Base-by-base conservation (phyloP, 805 yeast species). In the Metschnikowia colocasiae region DNA sequence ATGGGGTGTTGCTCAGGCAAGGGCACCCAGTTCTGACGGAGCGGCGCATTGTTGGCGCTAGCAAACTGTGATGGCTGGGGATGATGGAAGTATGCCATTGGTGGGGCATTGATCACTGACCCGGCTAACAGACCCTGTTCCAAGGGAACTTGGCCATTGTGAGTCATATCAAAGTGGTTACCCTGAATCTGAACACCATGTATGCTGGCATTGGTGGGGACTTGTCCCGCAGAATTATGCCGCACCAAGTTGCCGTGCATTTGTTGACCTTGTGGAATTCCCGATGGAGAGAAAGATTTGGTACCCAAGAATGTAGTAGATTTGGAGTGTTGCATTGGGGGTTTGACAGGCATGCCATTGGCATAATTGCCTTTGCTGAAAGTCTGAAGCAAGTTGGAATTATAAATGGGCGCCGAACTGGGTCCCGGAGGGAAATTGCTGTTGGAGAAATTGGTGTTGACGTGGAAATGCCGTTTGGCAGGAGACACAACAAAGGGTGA, bases 401-500 rank as follows among this genome's bases (percentile, higher is more conserved):
- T 60, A 47, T 61, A 69, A 4, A 67, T 59, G 7, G 76, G 76
- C 0, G 71, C 71, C 16, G 67, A 63, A 30, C 54, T 48, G 3
- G 72, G 73, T 1, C 71, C 73, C 2, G 44, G 39, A 12, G 41
- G 37, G 13, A 20, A 15, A 19, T 23, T 30, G 2, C 26, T 5
- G 10, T 32, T 34, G 15, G 52, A 47, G 34, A 46, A 19, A 9
- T 47, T 30, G 1, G 55, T 46, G 30, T 47, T 49, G 29, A 56
- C 47, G 2, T 62, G 60, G 22, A 60, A 51, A 12, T 46, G 53
- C 13, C 45, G 29, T 18, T 46, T 37, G n/a, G 43, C 42, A 0
- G 68, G 65, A 5, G 67, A 59, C 1, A 56, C 34, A 29, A 60
- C 62, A 13, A 52, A 51, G 1, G 76, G 76, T 6, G 75, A 71